Percentiles rank a stretch among this genome's conserved stretches.
Evolutionary conservation across 202 grass and related monocot species (phyloP).

Genomic region (Setaria italica): DNA sequence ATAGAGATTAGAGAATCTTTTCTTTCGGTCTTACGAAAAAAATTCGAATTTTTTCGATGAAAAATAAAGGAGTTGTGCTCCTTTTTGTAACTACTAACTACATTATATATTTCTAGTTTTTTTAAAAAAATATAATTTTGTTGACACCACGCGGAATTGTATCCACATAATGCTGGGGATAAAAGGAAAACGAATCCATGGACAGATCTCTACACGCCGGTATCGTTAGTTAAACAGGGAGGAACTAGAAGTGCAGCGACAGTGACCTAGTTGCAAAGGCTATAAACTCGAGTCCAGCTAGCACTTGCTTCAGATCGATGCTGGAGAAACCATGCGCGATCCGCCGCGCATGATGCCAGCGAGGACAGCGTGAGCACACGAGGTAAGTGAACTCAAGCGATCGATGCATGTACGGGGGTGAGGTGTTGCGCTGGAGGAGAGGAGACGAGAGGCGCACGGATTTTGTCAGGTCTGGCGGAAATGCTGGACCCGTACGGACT

Average conservation of each 20-base stretch:
- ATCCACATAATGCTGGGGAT: not conserved
- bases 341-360: constrained; percentile 13
- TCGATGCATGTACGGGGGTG: not conserved
- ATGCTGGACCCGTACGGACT: not conserved
- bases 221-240: not conserved
- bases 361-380: not conserved
- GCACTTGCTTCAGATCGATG: not conserved
- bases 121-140: not conserved
- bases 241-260: not conserved
- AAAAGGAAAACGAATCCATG: too few species aligned
- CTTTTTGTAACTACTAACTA: too few species aligned
- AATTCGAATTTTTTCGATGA: too few species aligned
- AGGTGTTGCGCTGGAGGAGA: not conserved
- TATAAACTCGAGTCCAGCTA: constrained; percentile 1
- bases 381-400: not conserved
- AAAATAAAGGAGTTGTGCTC: too few species aligned
- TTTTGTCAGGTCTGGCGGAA: not conserved
- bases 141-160: not conserved
- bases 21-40: too few species aligned
- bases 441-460: not conserved
- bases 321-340: not conserved
- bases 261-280: not conserved
- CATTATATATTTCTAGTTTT: too few species aligned
- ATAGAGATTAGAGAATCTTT: too few species aligned
- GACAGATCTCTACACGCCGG: not conserved